Evolutionary conservation across 805 yeast genomes (phyloP).

Genomic region (Hanseniaspora thailandica): DNA sequence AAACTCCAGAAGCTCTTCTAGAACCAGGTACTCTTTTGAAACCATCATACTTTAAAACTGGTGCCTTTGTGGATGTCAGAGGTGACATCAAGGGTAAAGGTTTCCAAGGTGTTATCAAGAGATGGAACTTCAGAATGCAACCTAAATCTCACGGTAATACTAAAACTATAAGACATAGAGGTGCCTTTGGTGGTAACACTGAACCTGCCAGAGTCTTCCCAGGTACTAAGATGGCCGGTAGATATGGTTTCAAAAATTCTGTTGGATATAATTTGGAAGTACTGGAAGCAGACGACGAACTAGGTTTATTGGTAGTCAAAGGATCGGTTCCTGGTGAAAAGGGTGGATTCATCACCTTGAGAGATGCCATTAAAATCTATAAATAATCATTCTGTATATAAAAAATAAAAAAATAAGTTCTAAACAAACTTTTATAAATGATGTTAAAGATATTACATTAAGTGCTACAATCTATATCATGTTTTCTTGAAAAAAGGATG

Average conservation of each 20-base stretch:
- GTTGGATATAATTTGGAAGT: slow-evolving; percentile 70
- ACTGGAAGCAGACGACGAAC: slow-evolving; percentile 66
- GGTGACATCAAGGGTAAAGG: slow-evolving; percentile 88
- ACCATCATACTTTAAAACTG: slow-evolving; percentile 74
- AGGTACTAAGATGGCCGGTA: slow-evolving; percentile 97
- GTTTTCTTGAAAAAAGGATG: not conserved
- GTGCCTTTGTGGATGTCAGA: slow-evolving; percentile 73
- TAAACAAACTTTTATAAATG: not conserved
- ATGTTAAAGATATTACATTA: not conserved
- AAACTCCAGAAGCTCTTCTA: slow-evolving; percentile 50
- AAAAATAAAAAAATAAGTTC: not conserved
- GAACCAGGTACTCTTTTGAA: slow-evolving; percentile 66
- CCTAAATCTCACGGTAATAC: slow-evolving; percentile 95
- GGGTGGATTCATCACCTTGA: slow-evolving; percentile 58
- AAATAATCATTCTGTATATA: slow-evolving; percentile 9
- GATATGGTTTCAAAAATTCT: slow-evolving; percentile 69
- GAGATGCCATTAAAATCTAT: slow-evolving; percentile 57
- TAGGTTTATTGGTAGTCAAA: slow-evolving; percentile 70
- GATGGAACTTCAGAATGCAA: slow-evolving; percentile 80
- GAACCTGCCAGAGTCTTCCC: slow-evolving; percentile 94
- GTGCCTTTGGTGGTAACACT: slow-evolving; percentile 92
- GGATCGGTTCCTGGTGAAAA: slow-evolving; percentile 89
- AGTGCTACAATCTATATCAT: too few relatives aligned
- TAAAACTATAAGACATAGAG: slow-evolving; percentile 84
- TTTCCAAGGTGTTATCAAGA: slow-evolving; percentile 94